Base-by-base conservation (phyloP, 2,329 filamentous ascomycete species). In the Septoria linicola region DNA sequence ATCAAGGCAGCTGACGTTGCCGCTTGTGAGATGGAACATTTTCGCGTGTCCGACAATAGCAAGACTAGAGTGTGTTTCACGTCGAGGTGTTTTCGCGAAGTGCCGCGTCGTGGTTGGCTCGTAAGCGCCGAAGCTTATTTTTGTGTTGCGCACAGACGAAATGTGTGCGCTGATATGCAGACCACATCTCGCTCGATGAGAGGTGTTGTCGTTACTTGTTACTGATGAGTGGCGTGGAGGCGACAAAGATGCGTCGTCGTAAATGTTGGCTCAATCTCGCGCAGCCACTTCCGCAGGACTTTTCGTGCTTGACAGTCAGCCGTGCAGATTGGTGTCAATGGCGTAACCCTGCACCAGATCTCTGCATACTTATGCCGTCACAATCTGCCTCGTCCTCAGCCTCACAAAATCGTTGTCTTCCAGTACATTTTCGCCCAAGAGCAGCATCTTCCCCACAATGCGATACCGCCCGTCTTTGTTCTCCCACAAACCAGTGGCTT, bases 1-100 rank as follows among this genome's bases (percentile, higher is more conserved):
- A 55, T 59, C n/a, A 21, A 50, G 43, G 14, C 13, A n/a, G 32
- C 41, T 20, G 32, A 41, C 45, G 53, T 50, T 20, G 56, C 50
- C 57, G 57, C 40, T 42, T 44, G 44, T 55, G 57, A 59, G 41
- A 49, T 47, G 31, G 16, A n/a, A 41, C 40, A 39, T 46, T 32
- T 40, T 49, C 11, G 54, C 41, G 41, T 30, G 51, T 52, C 56
- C 49, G 46, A 55, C 57, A 57, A 59, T 57, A 51, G 49, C 27
- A 37, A 34, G 14, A 11, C 10, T 34, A 20, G 16, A 17, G 25
- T 30, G 16, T 31, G 37, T 49, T 49, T 49, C 30, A 42, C 3
- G 20, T 42, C 30, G 46, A 35, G 8, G 5, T 25, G 39, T 21
- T 14, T 31, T 23, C 14, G 32, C 20, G 20, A 30, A 39, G 23